Base-by-base conservation (phyloP, 306 rosid species). In the Luffa aegyptiaca region DNA sequence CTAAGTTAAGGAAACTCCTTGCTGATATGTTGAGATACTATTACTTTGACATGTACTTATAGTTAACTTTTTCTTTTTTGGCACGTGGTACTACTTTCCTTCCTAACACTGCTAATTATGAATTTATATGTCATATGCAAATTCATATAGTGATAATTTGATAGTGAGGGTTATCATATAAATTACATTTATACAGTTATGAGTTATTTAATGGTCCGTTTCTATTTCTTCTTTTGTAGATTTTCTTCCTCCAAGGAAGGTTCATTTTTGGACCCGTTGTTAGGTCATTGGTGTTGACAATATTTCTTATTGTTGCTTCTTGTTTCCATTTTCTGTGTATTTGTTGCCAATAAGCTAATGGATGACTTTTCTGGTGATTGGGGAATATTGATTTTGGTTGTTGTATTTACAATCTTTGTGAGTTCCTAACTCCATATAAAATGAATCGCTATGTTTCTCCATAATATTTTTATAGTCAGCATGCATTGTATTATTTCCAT, bases 1-100 rank as follows among this genome's bases (percentile, higher is more conserved):
- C 91, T 73, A 82, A 84, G 77, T 78, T 95, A 83, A 97, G 94
- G 64, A 89, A 85, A 80, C 87, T 85, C 64, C 89, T 95, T 14
- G 99, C 99, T n/a, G 91, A 91, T 48, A 72, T 77, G 48, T 86
- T 95, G 79, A 83, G 94, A 69, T 95, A 93, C 84, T 95, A 93
- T 86, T 93, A 93, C 88, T 93, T 95, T 59, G 97, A 95, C 87
- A 95, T 97, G 97, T 91, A 87, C 44, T 73, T 52, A 3, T 59
- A 31, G 36, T n/a, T n/a, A 71, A 46, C 76, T 10, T 14, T 49
- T 49, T 31, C 59, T 8, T 35, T 35, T 37, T 74, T 52, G 48
- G 41, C 11, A 14, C 77, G 20, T 11, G 80, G 61, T 73, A 82
- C 52, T 81, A 63, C 8, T 68, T 49, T 59, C 55, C 57, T 80